Evolutionary conservation across 495 filamentous ascomycete species (phyloP).

Genomic region (Penicillium bovifimosum): DNA sequence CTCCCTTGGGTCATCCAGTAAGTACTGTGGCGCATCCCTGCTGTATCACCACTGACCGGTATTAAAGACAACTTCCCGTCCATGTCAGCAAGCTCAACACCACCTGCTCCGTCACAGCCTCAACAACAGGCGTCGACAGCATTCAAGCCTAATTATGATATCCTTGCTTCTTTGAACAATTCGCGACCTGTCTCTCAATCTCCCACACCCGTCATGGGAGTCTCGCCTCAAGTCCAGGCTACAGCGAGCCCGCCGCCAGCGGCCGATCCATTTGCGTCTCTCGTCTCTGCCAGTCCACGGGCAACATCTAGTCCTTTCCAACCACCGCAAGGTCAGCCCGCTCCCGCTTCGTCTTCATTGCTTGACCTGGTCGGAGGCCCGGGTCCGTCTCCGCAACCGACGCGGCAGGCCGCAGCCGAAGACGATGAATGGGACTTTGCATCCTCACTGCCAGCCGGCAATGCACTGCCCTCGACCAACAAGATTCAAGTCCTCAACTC

Average conservation of each 20-base stretch:
- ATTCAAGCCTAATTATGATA: slow-evolving; percentile 53
- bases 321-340: slow-evolving; percentile 16
- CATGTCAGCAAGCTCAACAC: slow-evolving; percentile 20
- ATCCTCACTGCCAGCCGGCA: slow-evolving; percentile 70
- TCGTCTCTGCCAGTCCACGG: slow-evolving; percentile 52
- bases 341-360: slow-evolving; percentile 34
- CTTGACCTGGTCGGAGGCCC: slow-evolving; percentile 36
- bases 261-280: slow-evolving; percentile 65
- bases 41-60: slow-evolving; percentile 12
- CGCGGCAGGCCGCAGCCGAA: slow-evolving; percentile 27
- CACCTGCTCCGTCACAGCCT: slow-evolving; percentile 24
- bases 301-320: slow-evolving; percentile 32
- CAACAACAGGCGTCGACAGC: slow-evolving; percentile 32
- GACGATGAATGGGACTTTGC: slow-evolving; percentile 92
- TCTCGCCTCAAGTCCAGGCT: slow-evolving; percentile 30
- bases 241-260: slow-evolving; percentile 36
- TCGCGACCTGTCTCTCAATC: slow-evolving; percentile 46
- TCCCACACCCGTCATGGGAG: slow-evolving; percentile 37
- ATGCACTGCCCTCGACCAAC: slow-evolving; percentile 49
- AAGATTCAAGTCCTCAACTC: slow-evolving; percentile 56
- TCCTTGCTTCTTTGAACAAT: slow-evolving; percentile 49
- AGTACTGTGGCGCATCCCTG: slow-evolving; percentile 46
- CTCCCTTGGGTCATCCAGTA: slow-evolving; percentile 68
- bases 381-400: slow-evolving; percentile 16
- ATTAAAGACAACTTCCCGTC: slow-evolving; percentile 20